Base-by-base conservation (phyloP, 495 filamentous ascomycete genomes). In the Cryomyces minteri region DNA sequence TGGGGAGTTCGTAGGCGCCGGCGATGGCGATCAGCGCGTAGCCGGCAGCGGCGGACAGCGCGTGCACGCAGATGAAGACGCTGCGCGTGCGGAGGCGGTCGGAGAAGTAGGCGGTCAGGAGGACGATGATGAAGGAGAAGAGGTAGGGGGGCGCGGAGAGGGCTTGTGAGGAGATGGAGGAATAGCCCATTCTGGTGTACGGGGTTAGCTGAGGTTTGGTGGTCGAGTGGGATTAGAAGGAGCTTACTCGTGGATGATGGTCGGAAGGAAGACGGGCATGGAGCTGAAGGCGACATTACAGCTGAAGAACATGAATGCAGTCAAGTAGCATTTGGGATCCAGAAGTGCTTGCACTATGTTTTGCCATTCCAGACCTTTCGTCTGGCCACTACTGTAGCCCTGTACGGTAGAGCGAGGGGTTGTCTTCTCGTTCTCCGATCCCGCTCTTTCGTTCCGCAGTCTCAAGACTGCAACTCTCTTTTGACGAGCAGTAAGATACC, bases 281-380 rank as follows among this genome's bases (percentile, higher is more conserved):
- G 53, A 57, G 39, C 41, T 48, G 49, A 63, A 63, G 10, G 60
- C 55, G 14, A 63, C 60, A 44, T 63, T 63, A 53, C 58, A 61
- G 44, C 50, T 54, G 48, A 63, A 62, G 51, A 59, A 62, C 56
- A 63, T 63, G 40, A 53, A 38, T 57, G 82, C 75, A 12, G 79
- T 79, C 9, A 85, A 65, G 58, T 81, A 86, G 38, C 72, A 70
- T 46, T 73, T 76, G 6, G 79, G 77, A 58, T 83, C 76, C n/a
- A 49, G 43, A 28, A 82, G 57, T 1, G 69, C 69, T 37, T 66
- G 62, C 14, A 68, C 49, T 32, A 78, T 68, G 33, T 76, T 68
- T n/a, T 51, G 51, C 65, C 67, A 68, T 32, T 73, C 61, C 30
- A 76, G 64, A 11, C 46, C 53, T 14, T 53, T 52, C 10, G 31